A percentile compares a stretch with the other conserved stretches of the same genome.
These are phyloP conservation scores for Leptodermis oblonga DNA, from an alignment of 257 asterid genomes.

Conservation along the genomic window DNA sequence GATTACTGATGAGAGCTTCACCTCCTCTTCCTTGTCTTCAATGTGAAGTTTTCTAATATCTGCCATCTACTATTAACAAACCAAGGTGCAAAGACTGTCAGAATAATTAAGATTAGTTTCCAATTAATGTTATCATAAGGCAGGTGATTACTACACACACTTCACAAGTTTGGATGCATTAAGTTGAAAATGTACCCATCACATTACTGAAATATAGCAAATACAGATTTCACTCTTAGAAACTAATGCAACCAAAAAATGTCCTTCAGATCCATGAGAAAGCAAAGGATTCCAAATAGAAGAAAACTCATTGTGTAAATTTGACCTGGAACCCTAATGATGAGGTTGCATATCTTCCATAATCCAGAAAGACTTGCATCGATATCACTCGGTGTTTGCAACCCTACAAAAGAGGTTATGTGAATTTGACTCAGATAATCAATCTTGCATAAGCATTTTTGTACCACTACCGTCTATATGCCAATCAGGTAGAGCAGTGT, in stretches of 20 bases:
- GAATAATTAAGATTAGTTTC: no score
- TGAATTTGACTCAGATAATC: slow-evolving; percentile 15
- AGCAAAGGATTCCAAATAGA: neutral
- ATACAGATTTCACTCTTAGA: neutral
- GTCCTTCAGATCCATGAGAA: neutral
- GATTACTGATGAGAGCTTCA: no score
- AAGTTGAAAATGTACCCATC: neutral
- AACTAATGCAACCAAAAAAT: neutral
- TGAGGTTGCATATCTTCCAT: slow-evolving; percentile 71
- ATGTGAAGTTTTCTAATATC: slow-evolving; percentile 45
- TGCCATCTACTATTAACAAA: slow-evolving; percentile 49
- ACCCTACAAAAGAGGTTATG: slow-evolving; percentile 37
- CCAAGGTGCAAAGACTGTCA: neutral
- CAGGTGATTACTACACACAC: neutral
- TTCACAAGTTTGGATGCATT: neutral
- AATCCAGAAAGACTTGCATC: slow-evolving; percentile 40
- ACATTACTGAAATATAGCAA: no score
- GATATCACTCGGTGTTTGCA: slow-evolving; percentile 38
- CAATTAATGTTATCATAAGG: no score
- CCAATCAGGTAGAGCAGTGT: neutral
- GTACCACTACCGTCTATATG: neutral
- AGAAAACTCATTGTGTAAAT: neutral
- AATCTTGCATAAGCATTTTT: neutral
- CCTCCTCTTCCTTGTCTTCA: slow-evolving; percentile 86
- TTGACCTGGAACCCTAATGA: slow-evolving; percentile 74